Evolutionary conservation across 768 basidiomycete species (phyloP), one percentile per base, ranked within the genome.

Genomic region (Tulasnella calospora): DNA sequence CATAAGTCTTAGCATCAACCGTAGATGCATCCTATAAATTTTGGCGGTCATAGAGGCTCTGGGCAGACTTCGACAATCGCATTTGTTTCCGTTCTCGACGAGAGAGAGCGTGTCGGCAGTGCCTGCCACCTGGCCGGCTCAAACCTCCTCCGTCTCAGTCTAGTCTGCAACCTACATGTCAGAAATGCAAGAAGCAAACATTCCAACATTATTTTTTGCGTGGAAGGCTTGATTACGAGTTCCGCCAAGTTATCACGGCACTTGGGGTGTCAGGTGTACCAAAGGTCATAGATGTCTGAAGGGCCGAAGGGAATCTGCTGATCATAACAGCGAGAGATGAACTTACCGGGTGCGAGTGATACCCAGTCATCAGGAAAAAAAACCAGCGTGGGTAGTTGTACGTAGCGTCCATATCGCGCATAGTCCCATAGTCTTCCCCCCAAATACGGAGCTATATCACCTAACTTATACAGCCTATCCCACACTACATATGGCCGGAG

Each of bases 121-220:
- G 44, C 61, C 27, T 38, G 19, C n/a, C 61, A 44, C 27, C 27
- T 30, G 38, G 33, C 33, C 33, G 7, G 17, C 17, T 30, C 72
- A 8, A 36, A 2, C 17, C 40, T 71, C 76, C 27, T 40, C 69
- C 80, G 76, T 80, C 0, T 72, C 79, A 38, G 78, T 55, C 41
- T 10, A 57, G 70, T 46, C 35, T 38, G 69, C 74, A 80, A 51
- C 10, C 21, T 5, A 5, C 79, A 81, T 80, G 72, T 81, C 80
- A 19, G 73, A 80, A 81, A 36, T 71, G 51, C 19, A 40, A 51
- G 35, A 78, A 76, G 23, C n/a, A 3, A 67, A 13, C 61, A 7
- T 2, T 10, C 27, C 61, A 35, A 15, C 33, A 30, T 21, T n/a
- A 61, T 61, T 13, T 3, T n/a, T 27, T 12, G 15, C n/a, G 23